Conservation (phyloP, 257 asterid genomes). For the Cruciata laevipes region DNA sequence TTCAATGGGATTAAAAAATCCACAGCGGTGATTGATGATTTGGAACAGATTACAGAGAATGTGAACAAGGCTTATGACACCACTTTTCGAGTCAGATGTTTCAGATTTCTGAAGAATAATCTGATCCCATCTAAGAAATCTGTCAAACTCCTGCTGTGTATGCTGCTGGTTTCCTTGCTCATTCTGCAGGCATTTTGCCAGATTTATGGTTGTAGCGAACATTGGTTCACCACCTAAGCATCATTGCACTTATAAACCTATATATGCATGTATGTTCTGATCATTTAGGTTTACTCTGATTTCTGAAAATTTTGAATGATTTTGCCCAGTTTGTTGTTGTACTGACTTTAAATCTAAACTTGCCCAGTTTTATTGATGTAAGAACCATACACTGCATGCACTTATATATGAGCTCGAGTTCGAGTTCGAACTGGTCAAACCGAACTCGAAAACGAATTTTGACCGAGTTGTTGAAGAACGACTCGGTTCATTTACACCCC, state of each 20-base stretch:
- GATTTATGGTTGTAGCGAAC: neutral
- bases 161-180: neutral
- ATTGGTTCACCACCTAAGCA: neutral
- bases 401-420: too few species aligned
- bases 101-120: neutral
- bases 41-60: neutral
- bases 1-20: slow-evolving; percentile 19
- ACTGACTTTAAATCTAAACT: too few species aligned
- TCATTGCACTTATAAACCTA: neutral
- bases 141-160: neutral
- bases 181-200: slow-evolving; percentile 2
- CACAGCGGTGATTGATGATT: neutral
- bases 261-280: too few species aligned
- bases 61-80: neutral
- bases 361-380: too few species aligned
- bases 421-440: too few species aligned
- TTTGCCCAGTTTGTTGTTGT: too few species aligned
- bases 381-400: too few species aligned
- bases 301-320: too few species aligned
- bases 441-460: too few species aligned
- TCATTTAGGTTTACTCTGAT: too few species aligned
- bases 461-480: too few species aligned
- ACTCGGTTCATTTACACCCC: too few species aligned
- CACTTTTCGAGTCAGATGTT: neutral
- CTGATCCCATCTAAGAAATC: neutral